phyloP scores from a whole-genome alignment of 2,329 filamentous ascomycete genomes.

The Colletotrichum viniferum region DNA sequence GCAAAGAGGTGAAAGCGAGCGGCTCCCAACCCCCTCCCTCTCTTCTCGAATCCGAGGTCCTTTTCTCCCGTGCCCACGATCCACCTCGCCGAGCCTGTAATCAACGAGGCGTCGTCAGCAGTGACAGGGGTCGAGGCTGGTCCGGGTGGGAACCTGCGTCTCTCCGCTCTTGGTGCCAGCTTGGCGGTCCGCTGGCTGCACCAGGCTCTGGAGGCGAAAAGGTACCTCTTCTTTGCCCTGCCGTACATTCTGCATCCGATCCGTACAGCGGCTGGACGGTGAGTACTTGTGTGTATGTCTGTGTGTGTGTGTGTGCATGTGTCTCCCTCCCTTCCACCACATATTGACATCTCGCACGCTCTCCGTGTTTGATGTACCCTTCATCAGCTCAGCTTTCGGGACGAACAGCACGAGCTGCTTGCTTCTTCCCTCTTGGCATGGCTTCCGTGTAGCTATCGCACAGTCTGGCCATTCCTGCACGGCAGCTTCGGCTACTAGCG shows the following conservation, averaged over 20 bases:
- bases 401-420: not conserved
- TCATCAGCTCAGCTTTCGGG: not conserved
- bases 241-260: not conserved
- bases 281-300: not conserved
- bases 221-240: not conserved
- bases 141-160: constrained; percentile 9
- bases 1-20: not conserved
- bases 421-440: constrained; percentile 4
- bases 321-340: not conserved
- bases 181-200: constrained; percentile 6
- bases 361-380: not conserved
- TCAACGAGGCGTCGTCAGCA: constrained; percentile 21
- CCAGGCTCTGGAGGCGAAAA: not conserved
- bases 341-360: not conserved
- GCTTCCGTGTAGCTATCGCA: not conserved
- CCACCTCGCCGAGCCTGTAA: constrained; percentile 21
- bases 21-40: not conserved
- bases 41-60: constrained; percentile 7
- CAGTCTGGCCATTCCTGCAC: not conserved
- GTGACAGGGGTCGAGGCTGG: constrained; percentile 2
- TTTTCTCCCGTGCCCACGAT: constrained; percentile 2
- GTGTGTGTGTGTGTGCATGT: not conserved
- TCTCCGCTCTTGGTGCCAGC: constrained; percentile 15
- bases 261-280: not conserved
- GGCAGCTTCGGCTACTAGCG: not conserved